Evolutionary conservation across 306 rosid species (phyloP), one percentile per base, ranked within the genome.

Genomic region (Aeschynomene evenia): DNA sequence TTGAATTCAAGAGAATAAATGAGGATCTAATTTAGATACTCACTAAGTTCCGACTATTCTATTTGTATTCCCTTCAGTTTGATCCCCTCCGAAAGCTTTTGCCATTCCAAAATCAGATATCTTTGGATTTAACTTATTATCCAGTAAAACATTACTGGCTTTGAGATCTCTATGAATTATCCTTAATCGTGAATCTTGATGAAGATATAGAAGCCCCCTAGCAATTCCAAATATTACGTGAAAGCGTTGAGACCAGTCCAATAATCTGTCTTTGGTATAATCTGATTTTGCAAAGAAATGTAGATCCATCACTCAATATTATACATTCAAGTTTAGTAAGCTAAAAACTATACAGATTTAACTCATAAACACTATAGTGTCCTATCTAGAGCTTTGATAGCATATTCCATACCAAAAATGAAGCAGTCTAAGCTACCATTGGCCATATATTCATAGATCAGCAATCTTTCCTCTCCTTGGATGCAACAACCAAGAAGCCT

Each of bases 81-180:
- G 80, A 24, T 87, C 83, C 4, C 85, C 85, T 18, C 80, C 80
- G 64, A 81, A 85, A 28, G 63, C 60, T 75, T 64, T 83, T 7
- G 87, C 90, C 52, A 85, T 59, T 34, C 93, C 90, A 71, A 87
- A 87, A 50, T 87, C 85, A 26, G 88, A 87, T 24, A 87, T 85
- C 71, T 87, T 87, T 1, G 90, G 86, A 20, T 60, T 76, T 56
- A 78, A 73, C 20, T 81, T 80, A 0, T 68, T 50, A 72, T 87
- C 85, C 16, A 84, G 82, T 59, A 84, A 78, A 21, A 87, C 64
- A 21, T 87, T 84, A 74, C 85, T 84, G 13, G 89, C 73, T 74
- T 87, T 87, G 4, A 87, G 77, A 51, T 87, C 87, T 78, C 87
- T 87, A 28, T 87, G 87, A 24, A 87, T 68, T 8, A 86, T 84